These are phyloP conservation scores for Plasmodium fragile DNA, from an alignment of 169 alveolate genomes.

Conservation along the genomic window DNA sequence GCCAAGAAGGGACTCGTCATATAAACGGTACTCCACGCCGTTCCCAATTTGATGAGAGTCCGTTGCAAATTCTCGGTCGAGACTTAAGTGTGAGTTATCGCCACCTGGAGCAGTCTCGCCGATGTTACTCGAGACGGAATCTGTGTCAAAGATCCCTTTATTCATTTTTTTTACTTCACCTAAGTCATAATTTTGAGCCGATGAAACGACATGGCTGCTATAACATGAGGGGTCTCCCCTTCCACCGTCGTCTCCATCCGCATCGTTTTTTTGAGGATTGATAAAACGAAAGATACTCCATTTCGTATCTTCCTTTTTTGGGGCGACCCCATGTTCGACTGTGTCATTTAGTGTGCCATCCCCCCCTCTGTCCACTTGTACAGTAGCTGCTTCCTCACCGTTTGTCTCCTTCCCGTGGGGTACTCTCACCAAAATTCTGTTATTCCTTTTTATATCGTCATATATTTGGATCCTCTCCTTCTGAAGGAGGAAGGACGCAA, in stretches of 20 bases:
- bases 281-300: background rate
- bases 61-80: background rate
- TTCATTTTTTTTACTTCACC: background rate
- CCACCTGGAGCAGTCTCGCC: background rate
- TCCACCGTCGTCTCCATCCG: background rate
- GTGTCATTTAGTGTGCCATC: background rate
- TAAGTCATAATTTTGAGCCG: background rate
- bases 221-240: background rate
- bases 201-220: background rate
- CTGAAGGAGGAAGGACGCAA: constrained; percentile 31
- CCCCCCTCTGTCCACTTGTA: background rate
- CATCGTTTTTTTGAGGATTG: background rate
- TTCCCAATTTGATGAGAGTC: background rate
- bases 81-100: background rate
- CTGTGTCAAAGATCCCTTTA: background rate
- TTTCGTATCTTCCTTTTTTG: background rate
- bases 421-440: constrained; percentile 11
- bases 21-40: background rate
- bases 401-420: background rate
- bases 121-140: background rate
- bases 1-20: background rate
- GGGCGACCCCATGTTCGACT: background rate
- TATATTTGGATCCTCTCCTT: constrained; percentile 12
- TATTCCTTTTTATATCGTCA: constrained; percentile 18
- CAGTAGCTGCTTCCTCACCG: background rate